Base-by-base conservation (phyloP, 192 early-diverging fungal genomes). In the Entomortierella parvispora region DNA sequence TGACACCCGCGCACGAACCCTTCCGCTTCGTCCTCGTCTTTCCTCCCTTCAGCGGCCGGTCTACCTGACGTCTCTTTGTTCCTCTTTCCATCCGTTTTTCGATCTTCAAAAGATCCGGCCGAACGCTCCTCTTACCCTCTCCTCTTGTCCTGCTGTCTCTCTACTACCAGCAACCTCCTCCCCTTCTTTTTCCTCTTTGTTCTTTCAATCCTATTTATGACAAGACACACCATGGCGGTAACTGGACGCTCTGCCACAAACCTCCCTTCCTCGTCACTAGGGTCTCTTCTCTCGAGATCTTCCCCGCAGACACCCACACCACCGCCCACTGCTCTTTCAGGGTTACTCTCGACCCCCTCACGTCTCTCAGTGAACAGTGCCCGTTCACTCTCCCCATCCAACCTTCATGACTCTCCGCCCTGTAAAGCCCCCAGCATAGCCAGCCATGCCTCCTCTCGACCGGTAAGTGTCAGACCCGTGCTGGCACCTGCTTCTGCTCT, bases 361-460 rank as follows among this genome's bases (percentile, higher is more conserved):
- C 65, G 37, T 40, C 37, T 15, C 51, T 52, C 51, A 22, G 28
- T 22, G 22, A 52, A 1, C n/a, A 40, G 37, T 40, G 12, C 37
- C 7, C 22, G 11, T 25, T 15, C 8, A 26, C 51, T 15, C 25
- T 22, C 51, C 15, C 28, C 28, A 25, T 9, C 37, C 5, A 12
- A 12, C 37, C 37, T 5, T 50, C 59, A 25, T 20, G 43, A 37
- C 56, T 48, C 8, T 56, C 62, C 2, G 47, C 62, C 34, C 3
- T 58, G 44, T 63, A 59, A 12, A 46, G 14, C 46, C 63, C 60
- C 65, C 26, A 68, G 74, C 32, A 46, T 68, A 11, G 45, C 29
- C 29, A 68, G 65, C 45, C 65, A 55, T 26, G 42, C 28, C 54
- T 68, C 74, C 1, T 68, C 74, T 5, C 58, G 74, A 1, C 40